Percentiles rank a stretch among this genome's conserved stretches.
These are phyloP conservation scores for Parafenestella ontariensis DNA, from an alignment of 2,329 filamentous ascomycete species.

Conservation along the genomic window DNA sequence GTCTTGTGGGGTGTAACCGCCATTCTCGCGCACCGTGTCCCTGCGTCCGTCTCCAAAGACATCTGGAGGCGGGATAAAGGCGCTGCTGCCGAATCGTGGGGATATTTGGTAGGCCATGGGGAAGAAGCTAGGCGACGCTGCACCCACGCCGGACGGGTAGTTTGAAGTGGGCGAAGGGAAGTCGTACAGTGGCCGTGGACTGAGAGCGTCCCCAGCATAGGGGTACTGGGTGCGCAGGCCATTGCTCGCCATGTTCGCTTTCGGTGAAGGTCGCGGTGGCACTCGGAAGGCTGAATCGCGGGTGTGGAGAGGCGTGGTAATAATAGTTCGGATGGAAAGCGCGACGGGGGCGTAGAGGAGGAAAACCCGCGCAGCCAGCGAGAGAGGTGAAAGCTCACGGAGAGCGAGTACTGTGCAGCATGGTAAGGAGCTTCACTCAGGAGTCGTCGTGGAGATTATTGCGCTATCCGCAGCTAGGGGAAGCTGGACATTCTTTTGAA, in stretches of 20 bases:
- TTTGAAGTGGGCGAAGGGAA: conserved; percentile 49
- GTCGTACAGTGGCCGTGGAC: conserved; percentile 43
- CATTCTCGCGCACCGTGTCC: conserved; percentile 35
- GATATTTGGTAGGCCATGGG: conserved; percentile 48
- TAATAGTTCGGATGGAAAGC: conserved; percentile 25
- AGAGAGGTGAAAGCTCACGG: conserved; percentile 36
- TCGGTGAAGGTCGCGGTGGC: conserved; percentile 10
- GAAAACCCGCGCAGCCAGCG: conserved; percentile 34
- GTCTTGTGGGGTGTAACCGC: conserved; percentile 37
- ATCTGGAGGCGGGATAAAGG: conserved; percentile 48
- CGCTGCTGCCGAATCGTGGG: conserved; percentile 45
- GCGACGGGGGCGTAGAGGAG: conserved; percentile 30
- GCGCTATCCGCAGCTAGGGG: conserved; percentile 1
- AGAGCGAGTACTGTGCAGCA: conserved; percentile 34
- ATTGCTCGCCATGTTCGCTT: conserved; percentile 40
- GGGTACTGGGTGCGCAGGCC: conserved; percentile 46
- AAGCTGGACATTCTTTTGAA: conserved; percentile 3
- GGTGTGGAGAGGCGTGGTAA: conserved; percentile 30
- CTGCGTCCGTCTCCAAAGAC: conserved; percentile 44
- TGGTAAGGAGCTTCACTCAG: conserved; percentile 12
- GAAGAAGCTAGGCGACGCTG: conserved; percentile 43
- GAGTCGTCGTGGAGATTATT: conserved; percentile 1
- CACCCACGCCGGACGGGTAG: conserved; percentile 45
- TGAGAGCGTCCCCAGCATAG: conserved; percentile 40
- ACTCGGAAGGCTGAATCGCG: conserved; percentile 10